Conservation (phyloP, 495 filamentous ascomycete species). For the Penicillium cataractarum region DNA sequence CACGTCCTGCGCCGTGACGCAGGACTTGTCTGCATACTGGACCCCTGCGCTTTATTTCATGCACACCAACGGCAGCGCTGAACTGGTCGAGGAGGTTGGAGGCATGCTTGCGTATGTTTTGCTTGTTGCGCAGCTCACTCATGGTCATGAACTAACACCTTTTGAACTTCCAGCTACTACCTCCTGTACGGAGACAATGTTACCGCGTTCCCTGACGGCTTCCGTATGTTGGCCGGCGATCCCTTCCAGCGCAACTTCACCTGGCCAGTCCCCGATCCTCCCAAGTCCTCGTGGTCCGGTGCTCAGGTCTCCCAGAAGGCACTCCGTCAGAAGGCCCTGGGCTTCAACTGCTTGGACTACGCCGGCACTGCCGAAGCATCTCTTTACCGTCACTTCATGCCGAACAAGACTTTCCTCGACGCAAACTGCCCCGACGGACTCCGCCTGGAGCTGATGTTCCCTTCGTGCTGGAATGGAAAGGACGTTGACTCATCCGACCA, state of each 20-base stretch:
- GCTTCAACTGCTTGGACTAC: conserved; percentile 94
- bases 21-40: conserved; percentile 69
- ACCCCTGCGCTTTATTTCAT: conserved; percentile 61
- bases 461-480: conserved; percentile 87
- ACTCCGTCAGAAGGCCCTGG: conserved; percentile 78
- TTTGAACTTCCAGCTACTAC: conserved; percentile 63
- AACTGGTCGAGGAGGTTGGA: conserved; percentile 56
- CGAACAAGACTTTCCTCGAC: conserved; percentile 77
- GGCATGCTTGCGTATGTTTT: conserved; percentile 56
- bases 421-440: conserved; percentile 75
- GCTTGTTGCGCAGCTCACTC: not conserved
- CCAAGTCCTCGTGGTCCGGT: conserved; percentile 68
- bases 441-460: conserved; percentile 85
- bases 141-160: not conserved
- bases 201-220: conserved; percentile 74
- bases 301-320: conserved; percentile 64
- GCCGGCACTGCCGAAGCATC: conserved; percentile 60
- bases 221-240: conserved; percentile 88
- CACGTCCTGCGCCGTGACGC: conserved; percentile 59
- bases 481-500: conserved; percentile 64
- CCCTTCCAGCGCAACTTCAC: conserved; percentile 69
- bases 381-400: conserved; percentile 78
- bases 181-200: conserved; percentile 66
- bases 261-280: conserved; percentile 69
- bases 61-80: conserved; percentile 56